These are phyloP conservation scores for Aureobasidium subglaciale DNA, from an alignment of 2,329 filamentous ascomycete genomes.

Conservation along the genomic window DNA sequence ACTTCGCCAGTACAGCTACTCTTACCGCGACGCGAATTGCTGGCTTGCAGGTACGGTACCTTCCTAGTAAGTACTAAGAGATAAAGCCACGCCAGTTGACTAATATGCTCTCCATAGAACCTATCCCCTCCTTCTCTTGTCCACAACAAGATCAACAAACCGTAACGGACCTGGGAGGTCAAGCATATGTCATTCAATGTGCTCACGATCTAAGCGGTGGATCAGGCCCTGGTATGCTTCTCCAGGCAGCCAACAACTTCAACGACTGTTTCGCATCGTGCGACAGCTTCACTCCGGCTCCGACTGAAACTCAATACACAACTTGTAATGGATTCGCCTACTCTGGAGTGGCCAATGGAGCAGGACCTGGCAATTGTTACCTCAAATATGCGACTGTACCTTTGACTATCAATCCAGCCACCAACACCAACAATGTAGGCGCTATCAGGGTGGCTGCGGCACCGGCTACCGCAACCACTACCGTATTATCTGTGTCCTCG, in stretches of 20 bases:
- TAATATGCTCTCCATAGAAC: no score
- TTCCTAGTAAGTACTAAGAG: no score
- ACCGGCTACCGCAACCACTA: not conserved
- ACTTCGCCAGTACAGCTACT: no score
- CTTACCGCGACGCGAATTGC: no score
- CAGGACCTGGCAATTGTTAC: slow-evolving; percentile 15
- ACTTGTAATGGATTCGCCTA: slow-evolving; percentile 15
- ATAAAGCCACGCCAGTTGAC: no score
- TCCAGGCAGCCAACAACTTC: not conserved
- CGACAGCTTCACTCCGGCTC: not conserved
- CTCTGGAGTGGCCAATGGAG: slow-evolving; percentile 9
- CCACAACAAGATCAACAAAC: no score
- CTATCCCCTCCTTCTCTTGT: no score
- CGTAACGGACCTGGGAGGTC: slow-evolving; percentile 10
- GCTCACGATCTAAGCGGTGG: not conserved
- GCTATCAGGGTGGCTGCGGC: not conserved
- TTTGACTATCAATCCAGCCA: not conserved
- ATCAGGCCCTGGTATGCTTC: not conserved
- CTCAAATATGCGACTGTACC: not conserved
- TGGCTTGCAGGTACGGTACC: no score
- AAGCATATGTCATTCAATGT: slow-evolving; percentile 13
- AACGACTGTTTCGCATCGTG: slow-evolving; percentile 16
- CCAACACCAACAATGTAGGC: not conserved
- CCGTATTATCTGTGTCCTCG: not conserved
- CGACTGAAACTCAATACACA: not conserved